Percentiles rank a stretch among this genome's conserved stretches.
These are phyloP conservation scores for Lactarius psammicola DNA, from an alignment of 768 basidiomycete genomes.

Conservation along the genomic window DNA sequence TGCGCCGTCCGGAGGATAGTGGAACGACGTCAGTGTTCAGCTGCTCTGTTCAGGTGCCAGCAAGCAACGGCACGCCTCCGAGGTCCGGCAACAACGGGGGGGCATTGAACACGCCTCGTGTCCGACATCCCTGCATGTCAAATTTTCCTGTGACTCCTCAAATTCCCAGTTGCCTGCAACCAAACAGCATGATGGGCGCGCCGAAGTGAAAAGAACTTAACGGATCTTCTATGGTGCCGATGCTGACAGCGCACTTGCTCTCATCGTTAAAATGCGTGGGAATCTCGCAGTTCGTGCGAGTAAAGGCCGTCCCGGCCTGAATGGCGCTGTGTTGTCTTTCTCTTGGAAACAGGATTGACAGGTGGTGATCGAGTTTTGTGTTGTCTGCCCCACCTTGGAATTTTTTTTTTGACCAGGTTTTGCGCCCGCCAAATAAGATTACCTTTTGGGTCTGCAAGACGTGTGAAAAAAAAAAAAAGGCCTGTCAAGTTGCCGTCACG, in stretches of 20 bases:
- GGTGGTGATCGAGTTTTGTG: conserved; percentile 20
- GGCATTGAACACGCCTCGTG: conserved; percentile 6
- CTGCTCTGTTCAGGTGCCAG: conserved; percentile 16
- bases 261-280: conserved; percentile 15
- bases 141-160: background rate
- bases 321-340: conserved; percentile 7
- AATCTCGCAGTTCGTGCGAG: background rate
- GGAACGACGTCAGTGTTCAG: conserved; percentile 17
- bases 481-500: conserved; percentile 1
- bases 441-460: conserved; percentile 13
- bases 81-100: conserved; percentile 5
- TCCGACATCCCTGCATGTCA: background rate
- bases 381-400: background rate
- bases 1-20: conserved; percentile 1
- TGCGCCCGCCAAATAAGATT: conserved; percentile 10
- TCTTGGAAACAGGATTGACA: conserved; percentile 20
- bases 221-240: background rate
- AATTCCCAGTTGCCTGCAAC: background rate
- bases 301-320: background rate
- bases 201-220: background rate
- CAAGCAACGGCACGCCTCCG: background rate
- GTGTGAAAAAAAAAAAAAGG: conserved; percentile 6
- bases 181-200: background rate
- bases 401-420: conserved; percentile 6
- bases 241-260: background rate